Evolutionary conservation across 1,284 basidiomycete genomes (phyloP), one percentile per base, ranked within the genome.

Genomic region (Austroboletus rostrupii): DNA sequence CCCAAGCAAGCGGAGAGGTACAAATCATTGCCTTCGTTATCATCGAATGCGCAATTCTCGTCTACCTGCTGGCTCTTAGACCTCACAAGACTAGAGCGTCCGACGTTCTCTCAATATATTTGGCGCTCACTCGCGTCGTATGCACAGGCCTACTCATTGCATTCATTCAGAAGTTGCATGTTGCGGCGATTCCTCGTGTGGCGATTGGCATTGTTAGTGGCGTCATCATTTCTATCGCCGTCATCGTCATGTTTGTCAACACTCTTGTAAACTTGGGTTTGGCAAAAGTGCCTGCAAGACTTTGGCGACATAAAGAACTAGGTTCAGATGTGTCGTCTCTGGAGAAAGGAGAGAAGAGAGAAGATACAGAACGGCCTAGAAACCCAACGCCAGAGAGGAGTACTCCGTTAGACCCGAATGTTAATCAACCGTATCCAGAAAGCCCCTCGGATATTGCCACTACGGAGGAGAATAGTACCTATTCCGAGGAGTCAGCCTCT

Each of bases 21-120:
- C 92, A 96, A 61, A 73, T 92, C 43, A 77, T 87, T 54, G 70
- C 83, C 31, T 75, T 90, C 50, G 67, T 94, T 49, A 70, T 86
- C 53, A 68, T 89, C 43, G 92, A 96, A 65, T 64, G 79, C 40
- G 64, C 79, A 29, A 65, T 87, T 12, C 70, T 94, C 26, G 64
- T 79, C 42, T 67, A 73, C 1, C 65, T 87, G 36, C 58, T 87
- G 46, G 61, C 77, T 36, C 71, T 85, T 54, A 78, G 74, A 49
- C 86, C 82, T 35, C 74, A 75, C 67, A 72, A 72, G 54, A 81
- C 78, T 3, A 75, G 76, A 55, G 75, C 80, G 32, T 79, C 77
- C 1, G 78, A 89, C 58, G 66, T 85, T 31, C 76, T 90, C 31
- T 72, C 76, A n/a, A 76, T 75, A 32, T 87, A 82, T 61, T 66